phyloP scores from a whole-genome alignment of 192 early-diverging fungal species.

The Cetraspora pellucida region DNA sequence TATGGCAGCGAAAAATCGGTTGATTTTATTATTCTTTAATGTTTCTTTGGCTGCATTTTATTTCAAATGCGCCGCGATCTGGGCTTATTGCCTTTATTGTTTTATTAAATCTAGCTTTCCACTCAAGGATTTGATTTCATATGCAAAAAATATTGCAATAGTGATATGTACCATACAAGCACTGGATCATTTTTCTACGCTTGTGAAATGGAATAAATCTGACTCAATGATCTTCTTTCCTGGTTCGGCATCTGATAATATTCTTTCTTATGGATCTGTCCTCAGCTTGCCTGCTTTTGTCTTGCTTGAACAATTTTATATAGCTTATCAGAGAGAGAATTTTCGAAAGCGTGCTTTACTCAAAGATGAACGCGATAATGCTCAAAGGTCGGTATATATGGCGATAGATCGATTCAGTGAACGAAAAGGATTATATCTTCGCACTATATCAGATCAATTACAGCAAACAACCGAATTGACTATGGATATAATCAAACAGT shows the following conservation, averaged over 20 bases:
- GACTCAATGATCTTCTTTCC: background rate
- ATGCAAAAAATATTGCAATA: background rate
- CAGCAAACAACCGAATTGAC: constrained; percentile 44
- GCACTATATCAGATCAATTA: constrained; percentile 2
- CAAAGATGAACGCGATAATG: constrained; percentile 15
- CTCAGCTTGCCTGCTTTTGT: background rate
- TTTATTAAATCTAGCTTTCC: background rate
- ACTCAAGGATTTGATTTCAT: background rate
- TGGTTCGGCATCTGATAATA: background rate
- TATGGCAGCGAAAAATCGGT: background rate
- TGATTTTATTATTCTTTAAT: background rate
- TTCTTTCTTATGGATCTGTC: constrained; percentile 8
- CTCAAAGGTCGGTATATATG: constrained; percentile 12
- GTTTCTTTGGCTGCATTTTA: background rate
- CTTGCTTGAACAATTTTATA: constrained; percentile 11
- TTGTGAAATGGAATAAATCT: background rate
- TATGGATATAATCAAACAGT: constrained; percentile 53
- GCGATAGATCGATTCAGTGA: constrained; percentile 28
- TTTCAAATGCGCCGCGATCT: background rate
- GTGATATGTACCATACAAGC: background rate
- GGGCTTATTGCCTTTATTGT: background rate
- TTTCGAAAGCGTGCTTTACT: constrained; percentile 11
- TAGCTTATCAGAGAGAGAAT: constrained; percentile 24
- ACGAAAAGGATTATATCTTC: constrained; percentile 11
- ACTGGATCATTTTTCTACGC: background rate